phyloP scores from a whole-genome alignment of 768 basidiomycete species.

The Tulasnella calospora region DNA sequence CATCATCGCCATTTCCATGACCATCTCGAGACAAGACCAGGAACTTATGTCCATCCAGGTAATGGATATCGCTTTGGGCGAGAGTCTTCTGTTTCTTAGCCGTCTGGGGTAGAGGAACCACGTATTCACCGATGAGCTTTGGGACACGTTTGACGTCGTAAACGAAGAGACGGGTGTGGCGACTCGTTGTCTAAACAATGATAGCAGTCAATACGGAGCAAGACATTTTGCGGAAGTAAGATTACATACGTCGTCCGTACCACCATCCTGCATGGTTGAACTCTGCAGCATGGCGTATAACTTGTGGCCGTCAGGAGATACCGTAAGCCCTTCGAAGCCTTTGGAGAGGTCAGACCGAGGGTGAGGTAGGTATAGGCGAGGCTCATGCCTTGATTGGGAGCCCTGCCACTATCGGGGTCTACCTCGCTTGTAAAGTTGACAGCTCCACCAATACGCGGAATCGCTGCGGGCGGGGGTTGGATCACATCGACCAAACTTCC shows the following conservation, averaged over 20 bases:
- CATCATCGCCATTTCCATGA: slow-evolving; percentile 53
- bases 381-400: slow-evolving; percentile 49
- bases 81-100: slow-evolving; percentile 47
- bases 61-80: slow-evolving; percentile 55
- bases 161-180: slow-evolving; percentile 54
- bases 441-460: slow-evolving; percentile 45
- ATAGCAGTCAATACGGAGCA: neutral
- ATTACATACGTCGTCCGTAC: slow-evolving; percentile 1
- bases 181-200: slow-evolving; percentile 39
- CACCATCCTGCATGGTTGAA: slow-evolving; percentile 62
- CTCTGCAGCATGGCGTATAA: slow-evolving; percentile 61
- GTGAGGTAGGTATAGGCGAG: neutral
- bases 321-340: slow-evolving; percentile 58
- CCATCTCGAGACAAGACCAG: slow-evolving; percentile 57
- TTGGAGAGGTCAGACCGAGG: neutral
- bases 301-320: slow-evolving; percentile 45
- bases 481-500: slow-evolving; percentile 54
- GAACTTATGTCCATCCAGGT: slow-evolving; percentile 51
- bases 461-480: slow-evolving; percentile 52
- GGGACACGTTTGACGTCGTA: slow-evolving; percentile 46
- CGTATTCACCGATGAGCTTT: slow-evolving; percentile 51
- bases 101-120: slow-evolving; percentile 54
- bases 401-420: slow-evolving; percentile 51
- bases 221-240: neutral
- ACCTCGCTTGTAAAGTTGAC: slow-evolving; percentile 50